A percentile compares a stretch with the other conserved stretches of the same genome.
phyloP scores from a whole-genome alignment of 2,329 filamentous ascomycete genomes.

The Pseudopithomyces chartarum region DNA sequence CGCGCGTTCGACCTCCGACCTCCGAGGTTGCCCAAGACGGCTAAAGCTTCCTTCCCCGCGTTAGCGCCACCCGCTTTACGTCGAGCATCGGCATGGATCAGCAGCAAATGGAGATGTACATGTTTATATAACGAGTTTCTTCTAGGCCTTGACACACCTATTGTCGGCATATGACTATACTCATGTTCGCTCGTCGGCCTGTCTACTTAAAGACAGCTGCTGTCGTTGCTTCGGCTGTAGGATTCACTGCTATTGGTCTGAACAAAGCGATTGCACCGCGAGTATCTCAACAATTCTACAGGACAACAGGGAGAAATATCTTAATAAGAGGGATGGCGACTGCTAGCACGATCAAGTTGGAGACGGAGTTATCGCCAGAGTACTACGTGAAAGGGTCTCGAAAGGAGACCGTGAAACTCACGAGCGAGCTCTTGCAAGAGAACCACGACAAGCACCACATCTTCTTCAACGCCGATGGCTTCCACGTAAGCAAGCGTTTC shows the following conservation, averaged over 20 bases:
- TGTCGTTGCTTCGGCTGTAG: slow-evolving; percentile 2
- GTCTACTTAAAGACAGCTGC: slow-evolving; percentile 10
- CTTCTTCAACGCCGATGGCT: slow-evolving; percentile 76
- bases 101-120: background rate
- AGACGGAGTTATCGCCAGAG: slow-evolving; percentile 49
- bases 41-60: slow-evolving; percentile 4
- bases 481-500: slow-evolving; percentile 60
- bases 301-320: slow-evolving; percentile 1
- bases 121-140: background rate
- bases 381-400: slow-evolving; percentile 55
- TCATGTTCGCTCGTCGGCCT: slow-evolving; percentile 13
- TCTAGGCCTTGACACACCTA: background rate
- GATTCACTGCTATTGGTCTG: background rate
- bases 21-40: slow-evolving; percentile 1
- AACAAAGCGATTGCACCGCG: background rate
- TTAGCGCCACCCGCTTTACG: background rate
- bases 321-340: slow-evolving; percentile 35
- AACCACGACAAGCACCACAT: slow-evolving; percentile 78
- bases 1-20: slow-evolving; percentile 3
- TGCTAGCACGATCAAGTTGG: slow-evolving; percentile 47
- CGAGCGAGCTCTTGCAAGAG: slow-evolving; percentile 72
- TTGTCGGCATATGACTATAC: background rate
- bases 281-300: slow-evolving; percentile 5
- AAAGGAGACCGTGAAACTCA: slow-evolving; percentile 64
- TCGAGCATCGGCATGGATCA: background rate